Evolutionary conservation across 1,284 basidiomycete species (phyloP).

Genomic region (Cutaneotrichosporon cyanovorans): DNA sequence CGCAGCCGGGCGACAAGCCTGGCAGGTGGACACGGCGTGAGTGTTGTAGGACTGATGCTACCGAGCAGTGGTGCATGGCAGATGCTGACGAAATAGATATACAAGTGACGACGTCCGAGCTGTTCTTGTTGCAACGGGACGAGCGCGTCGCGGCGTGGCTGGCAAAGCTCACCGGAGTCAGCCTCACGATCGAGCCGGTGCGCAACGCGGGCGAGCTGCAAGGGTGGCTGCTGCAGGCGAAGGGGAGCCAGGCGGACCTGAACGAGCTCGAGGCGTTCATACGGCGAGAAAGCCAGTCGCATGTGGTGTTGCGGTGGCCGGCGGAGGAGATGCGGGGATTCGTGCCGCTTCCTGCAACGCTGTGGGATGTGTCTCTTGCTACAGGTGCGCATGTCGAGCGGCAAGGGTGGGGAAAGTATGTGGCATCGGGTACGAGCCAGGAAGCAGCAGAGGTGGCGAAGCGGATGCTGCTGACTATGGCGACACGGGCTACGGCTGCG

Average conservation of each 20-base stretch:
- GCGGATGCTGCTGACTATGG: background rate
- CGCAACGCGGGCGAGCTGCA: background rate
- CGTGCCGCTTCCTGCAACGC: background rate
- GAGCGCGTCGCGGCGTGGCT: constrained; percentile 1
- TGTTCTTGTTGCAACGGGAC: constrained; percentile 19
- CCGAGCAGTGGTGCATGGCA: too few relatives aligned
- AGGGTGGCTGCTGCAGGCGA: background rate
- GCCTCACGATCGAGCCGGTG: background rate
- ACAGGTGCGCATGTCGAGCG: constrained; percentile 6
- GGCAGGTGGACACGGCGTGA: background rate
- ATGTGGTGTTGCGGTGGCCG: constrained; percentile 1
- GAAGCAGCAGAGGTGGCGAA: background rate
- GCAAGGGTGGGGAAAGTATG: background rate
- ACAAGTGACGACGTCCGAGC: constrained; percentile 7
- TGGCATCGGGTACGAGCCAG: background rate
- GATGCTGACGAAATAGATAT: constrained; percentile 9
- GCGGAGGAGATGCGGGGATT: constrained; percentile 2
- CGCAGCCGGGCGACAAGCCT: background rate
- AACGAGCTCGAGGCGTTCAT: constrained; percentile 1
- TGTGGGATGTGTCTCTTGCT: constrained; percentile 3
- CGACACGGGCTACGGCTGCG: background rate
- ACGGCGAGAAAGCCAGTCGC: too few relatives aligned
- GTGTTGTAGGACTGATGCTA: background rate
- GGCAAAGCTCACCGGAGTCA: background rate
- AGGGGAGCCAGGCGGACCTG: background rate